A percentile compares a stretch with the other conserved stretches of the same genome.
phyloP scores from a whole-genome alignment of 1,139 yeast species.

The Hansenula lynferdii region DNA sequence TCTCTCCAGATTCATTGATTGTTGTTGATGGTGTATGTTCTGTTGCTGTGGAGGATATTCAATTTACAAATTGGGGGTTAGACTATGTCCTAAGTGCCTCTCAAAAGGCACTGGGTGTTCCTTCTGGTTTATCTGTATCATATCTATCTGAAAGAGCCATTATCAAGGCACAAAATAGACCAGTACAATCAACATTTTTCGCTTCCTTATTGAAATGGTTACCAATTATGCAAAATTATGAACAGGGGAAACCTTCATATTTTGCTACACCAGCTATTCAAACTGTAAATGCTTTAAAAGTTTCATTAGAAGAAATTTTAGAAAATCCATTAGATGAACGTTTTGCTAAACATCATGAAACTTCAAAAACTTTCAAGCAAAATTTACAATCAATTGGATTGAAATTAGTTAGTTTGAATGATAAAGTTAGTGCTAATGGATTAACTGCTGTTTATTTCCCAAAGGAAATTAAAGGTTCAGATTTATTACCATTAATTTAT shows the following conservation, averaged over 20 bases:
- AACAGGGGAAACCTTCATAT: conserved; percentile 75
- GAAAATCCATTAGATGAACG: conserved; percentile 54
- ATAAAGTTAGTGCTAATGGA: conserved; percentile 76
- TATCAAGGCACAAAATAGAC: conserved; percentile 48
- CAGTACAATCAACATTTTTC: conserved; percentile 59
- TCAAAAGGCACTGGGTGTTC: conserved; percentile 93
- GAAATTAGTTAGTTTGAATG: conserved; percentile 56
- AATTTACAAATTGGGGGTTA: conserved; percentile 86
- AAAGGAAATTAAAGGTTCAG: conserved; percentile 63
- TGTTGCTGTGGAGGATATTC: conserved; percentile 79
- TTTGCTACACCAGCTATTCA: conserved; percentile 96
- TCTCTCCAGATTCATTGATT: conserved; percentile 76
- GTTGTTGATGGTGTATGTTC: conserved; percentile 95
- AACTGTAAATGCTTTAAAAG: conserved; percentile 75
- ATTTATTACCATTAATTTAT: conserved; percentile 52
- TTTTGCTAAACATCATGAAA: conserved; percentile 56
- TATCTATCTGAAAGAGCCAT: conserved; percentile 76
- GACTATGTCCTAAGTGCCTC: conserved; percentile 90
- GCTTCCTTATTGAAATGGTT: conserved; percentile 83
- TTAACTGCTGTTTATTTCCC: conserved; percentile 86
- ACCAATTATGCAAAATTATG: conserved; percentile 86
- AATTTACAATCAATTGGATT: conserved; percentile 53
- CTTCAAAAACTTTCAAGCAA: conserved; percentile 63
- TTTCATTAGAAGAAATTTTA: conserved; percentile 70
- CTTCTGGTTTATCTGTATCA: conserved; percentile 84